A percentile compares a stretch with the other conserved stretches of the same genome.
Evolutionary conservation across 23 red algal species (phyloP).

Genomic region (Porphyridium purpureum): DNA sequence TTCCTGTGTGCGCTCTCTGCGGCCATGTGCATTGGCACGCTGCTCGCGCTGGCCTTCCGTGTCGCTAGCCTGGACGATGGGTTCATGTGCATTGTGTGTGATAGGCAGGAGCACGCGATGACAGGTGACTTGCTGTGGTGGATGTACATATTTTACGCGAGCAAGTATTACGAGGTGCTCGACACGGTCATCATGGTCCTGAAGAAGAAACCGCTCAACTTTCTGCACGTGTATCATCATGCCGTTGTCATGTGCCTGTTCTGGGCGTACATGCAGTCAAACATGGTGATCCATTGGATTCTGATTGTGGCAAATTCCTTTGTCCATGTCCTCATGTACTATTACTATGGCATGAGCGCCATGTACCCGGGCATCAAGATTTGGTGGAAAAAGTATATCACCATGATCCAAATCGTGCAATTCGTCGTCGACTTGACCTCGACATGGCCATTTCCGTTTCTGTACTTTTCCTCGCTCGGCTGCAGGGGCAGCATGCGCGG

Average conservation of each 20-base stretch:
- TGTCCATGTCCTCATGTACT: slow-evolving; percentile 98
- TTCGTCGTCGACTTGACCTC: slow-evolving; percentile 87
- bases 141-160: slow-evolving; percentile 93
- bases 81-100: slow-evolving; percentile 47
- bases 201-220: slow-evolving; percentile 83
- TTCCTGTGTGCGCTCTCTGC: slow-evolving; percentile 53
- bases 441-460: slow-evolving; percentile 74
- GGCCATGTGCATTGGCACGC: slow-evolving; percentile 54
- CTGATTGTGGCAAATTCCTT: slow-evolving; percentile 80
- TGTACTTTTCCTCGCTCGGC: slow-evolving; percentile 52
- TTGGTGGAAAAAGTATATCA: slow-evolving; percentile 99
- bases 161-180: slow-evolving; percentile 96
- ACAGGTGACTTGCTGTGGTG: slow-evolving; percentile 62
- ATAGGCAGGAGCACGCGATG: slow-evolving; percentile 31
- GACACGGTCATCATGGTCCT: slow-evolving; percentile 95
- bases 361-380: slow-evolving; percentile 20
- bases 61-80: slow-evolving; percentile 3
- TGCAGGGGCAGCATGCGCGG: slow-evolving; percentile 83
- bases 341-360: slow-evolving; percentile 58
- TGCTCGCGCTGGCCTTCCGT: slow-evolving; percentile 19
- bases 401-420: slow-evolving; percentile 87
- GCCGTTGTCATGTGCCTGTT: slow-evolving; percentile 79
- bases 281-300: slow-evolving; percentile 86
- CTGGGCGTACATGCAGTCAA: slow-evolving; percentile 81
- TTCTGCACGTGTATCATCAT: slow-evolving; percentile 96